Conservation (phyloP, 169 alveolate genomes). For the Plasmodium vinckei region DNA sequence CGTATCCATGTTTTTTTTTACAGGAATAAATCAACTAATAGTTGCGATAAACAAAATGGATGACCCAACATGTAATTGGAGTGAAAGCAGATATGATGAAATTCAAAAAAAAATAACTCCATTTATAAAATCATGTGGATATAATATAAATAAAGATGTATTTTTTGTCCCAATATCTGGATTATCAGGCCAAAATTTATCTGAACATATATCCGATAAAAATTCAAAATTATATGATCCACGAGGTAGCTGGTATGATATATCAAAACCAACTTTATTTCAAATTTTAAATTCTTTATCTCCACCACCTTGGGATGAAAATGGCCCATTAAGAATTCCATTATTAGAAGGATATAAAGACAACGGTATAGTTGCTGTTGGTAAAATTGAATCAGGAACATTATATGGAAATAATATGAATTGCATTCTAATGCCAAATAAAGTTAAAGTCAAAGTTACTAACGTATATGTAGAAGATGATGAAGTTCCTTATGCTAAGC, state of each 20-base stretch:
- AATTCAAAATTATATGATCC: slow-evolving; percentile 70
- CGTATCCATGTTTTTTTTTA: not conserved
- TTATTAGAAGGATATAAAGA: slow-evolving; percentile 93
- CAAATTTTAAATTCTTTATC: slow-evolving; percentile 86
- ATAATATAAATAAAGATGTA: slow-evolving; percentile 91
- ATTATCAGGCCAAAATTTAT: slow-evolving; percentile 95
- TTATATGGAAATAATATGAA: slow-evolving; percentile 83
- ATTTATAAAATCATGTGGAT: slow-evolving; percentile 93
- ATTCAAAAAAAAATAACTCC: slow-evolving; percentile 91
- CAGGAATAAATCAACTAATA: slow-evolving; percentile 96
- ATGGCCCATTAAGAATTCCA: slow-evolving; percentile 92
- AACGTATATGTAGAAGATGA: slow-evolving; percentile 91
- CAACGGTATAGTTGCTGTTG: slow-evolving; percentile 93
- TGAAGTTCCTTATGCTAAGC: slow-evolving; percentile 91
- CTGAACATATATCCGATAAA: slow-evolving; percentile 85
- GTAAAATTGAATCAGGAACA: slow-evolving; percentile 93
- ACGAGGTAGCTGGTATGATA: slow-evolving; percentile 86
- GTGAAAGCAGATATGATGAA: slow-evolving; percentile 91
- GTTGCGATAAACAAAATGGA: slow-evolving; percentile 99
- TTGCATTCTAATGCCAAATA: slow-evolving; percentile 92
- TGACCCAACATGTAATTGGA: slow-evolving; percentile 96
- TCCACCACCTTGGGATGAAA: slow-evolving; percentile 85
- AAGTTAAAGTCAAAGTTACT: slow-evolving; percentile 87
- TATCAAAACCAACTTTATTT: slow-evolving; percentile 89
- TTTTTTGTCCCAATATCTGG: slow-evolving; percentile 98